A percentile compares a stretch with the other conserved stretches of the same genome.
Evolutionary conservation across 805 yeast genomes (phyloP).

Genomic region (Brettanomyces custersianus): DNA sequence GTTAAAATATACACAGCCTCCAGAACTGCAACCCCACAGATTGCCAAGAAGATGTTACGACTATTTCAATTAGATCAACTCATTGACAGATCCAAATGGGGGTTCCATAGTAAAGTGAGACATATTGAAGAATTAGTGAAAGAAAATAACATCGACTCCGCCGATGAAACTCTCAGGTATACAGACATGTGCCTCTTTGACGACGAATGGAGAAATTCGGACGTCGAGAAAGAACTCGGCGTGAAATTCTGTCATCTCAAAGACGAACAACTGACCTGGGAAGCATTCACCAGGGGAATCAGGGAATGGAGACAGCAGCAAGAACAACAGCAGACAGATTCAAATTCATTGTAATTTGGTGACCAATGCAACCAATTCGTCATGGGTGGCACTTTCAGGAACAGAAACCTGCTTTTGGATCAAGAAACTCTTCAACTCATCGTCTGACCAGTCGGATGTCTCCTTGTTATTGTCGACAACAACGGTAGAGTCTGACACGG

Average conservation of each 20-base stretch:
- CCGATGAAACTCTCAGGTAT: not conserved
- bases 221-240: constrained; percentile 55
- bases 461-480: constrained; percentile 18
- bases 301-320: constrained; percentile 23
- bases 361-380: constrained; percentile 15
- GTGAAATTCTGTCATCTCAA: constrained; percentile 60
- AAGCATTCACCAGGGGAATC: constrained; percentile 39
- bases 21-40: constrained; percentile 68
- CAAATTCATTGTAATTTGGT: constrained; percentile 1
- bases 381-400: constrained; percentile 32
- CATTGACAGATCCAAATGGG: constrained; percentile 62
- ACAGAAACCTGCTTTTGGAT: constrained; percentile 29
- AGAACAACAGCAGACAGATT: constrained; percentile 3
- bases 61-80: constrained; percentile 40
- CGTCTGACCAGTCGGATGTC: constrained; percentile 23
- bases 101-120: constrained; percentile 48
- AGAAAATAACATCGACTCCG: constrained; percentile 34
- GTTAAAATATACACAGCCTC: constrained; percentile 64
- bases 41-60: constrained; percentile 58
- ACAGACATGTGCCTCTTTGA: constrained; percentile 57
- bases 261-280: constrained; percentile 48
- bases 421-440: constrained; percentile 23
- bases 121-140: constrained; percentile 46
- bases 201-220: constrained; percentile 71
- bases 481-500: constrained; percentile 13